A percentile compares a stretch with the other conserved stretches of the same genome.
These are phyloP conservation scores for Aspergillus sp. DNA, from an alignment of 2,329 filamentous ascomycete genomes.

Conservation along the genomic window DNA sequence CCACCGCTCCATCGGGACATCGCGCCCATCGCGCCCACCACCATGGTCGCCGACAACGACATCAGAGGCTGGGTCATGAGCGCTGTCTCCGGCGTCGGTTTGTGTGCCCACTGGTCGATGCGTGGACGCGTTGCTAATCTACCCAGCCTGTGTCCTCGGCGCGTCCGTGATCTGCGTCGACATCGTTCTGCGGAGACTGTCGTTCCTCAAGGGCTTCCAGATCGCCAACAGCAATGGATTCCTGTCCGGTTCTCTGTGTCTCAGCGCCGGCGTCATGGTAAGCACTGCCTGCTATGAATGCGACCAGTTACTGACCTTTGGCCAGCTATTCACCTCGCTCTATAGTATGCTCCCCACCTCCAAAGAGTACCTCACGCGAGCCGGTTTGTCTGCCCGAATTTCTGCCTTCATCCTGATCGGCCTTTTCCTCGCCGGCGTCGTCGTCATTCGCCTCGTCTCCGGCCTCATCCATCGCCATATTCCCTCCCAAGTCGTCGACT, in stretches of 20 bases:
- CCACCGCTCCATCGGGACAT: constrained; percentile 1
- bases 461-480: constrained; percentile 38
- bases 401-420: constrained; percentile 47
- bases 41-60: constrained; percentile 57
- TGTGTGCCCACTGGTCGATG: too few species aligned
- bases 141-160: constrained; percentile 53
- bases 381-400: constrained; percentile 54
- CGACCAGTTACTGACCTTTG: constrained; percentile 3
- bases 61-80: constrained; percentile 88
- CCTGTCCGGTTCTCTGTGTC: constrained; percentile 73
- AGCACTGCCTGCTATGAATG: constrained; percentile 15
- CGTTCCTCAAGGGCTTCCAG: constrained; percentile 65
- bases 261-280: constrained; percentile 97
- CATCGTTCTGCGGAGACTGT: constrained; percentile 60
- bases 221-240: constrained; percentile 87
- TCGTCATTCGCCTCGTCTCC: constrained; percentile 39
- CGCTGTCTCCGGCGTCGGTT: constrained; percentile 68
- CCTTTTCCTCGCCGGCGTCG: constrained; percentile 39
- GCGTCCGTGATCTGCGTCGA: constrained; percentile 84
- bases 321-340: constrained; percentile 76
- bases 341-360: constrained; percentile 90
- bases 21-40: not conserved
- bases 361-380: constrained; percentile 63
- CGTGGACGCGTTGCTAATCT: constrained; percentile 6
- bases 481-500: constrained; percentile 42